Conservation (phyloP, 148 eudicot species). For the Vaccinium macrocarpon region DNA sequence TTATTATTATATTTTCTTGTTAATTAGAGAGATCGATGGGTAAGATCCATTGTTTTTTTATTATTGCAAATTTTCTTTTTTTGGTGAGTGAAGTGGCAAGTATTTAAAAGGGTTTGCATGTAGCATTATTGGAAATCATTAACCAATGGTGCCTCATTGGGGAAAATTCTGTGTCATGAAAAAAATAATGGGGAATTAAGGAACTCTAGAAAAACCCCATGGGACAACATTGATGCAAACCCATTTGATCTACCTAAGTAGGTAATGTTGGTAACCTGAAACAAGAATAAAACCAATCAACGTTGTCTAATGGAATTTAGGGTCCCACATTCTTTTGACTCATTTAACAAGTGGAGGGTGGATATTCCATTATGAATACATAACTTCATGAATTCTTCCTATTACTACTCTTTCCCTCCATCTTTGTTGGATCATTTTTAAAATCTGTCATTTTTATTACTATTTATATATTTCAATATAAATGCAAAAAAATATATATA, state of each 20-base stretch:
- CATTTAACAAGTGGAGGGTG: not conserved
- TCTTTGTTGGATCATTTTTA: too few species aligned
- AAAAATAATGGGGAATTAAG: not conserved
- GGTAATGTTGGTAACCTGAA: conserved; percentile 14
- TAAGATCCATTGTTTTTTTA: too few species aligned
- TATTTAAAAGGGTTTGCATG: too few species aligned
- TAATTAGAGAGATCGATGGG: too few species aligned
- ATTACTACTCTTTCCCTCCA: too few species aligned
- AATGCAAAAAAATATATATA: too few species aligned
- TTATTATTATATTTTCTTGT: too few species aligned
- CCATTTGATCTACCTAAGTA: not conserved
- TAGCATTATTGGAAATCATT: too few species aligned
- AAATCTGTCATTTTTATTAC: too few species aligned
- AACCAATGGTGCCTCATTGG: not conserved
- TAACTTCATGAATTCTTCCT: not conserved
- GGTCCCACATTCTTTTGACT: not conserved
- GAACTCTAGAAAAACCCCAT: not conserved
- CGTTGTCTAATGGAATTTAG: not conserved
- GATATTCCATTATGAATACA: not conserved
- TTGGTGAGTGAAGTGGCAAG: too few species aligned
- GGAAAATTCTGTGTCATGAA: not conserved
- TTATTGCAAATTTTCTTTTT: too few species aligned
- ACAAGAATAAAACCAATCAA: not conserved
- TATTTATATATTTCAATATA: too few species aligned
- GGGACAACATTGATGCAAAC: not conserved